Conservation (phyloP, 139 green algal genomes). For the Bryopsis sp. region DNA sequence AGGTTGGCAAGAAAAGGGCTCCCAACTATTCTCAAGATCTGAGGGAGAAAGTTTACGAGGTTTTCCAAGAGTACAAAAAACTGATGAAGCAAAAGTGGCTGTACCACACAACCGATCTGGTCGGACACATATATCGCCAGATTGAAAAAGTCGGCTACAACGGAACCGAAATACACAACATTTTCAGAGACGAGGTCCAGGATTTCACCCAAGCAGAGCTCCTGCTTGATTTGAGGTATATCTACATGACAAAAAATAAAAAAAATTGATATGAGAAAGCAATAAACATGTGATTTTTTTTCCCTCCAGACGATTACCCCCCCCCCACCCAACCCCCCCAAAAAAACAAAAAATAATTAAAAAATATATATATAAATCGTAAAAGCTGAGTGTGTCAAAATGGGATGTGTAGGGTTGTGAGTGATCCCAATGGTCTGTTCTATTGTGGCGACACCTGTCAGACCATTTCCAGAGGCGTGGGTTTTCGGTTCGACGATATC, state of each 20-base stretch:
- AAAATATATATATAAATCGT: too few relatives aligned
- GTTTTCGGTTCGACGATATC: slow-evolving; percentile 52
- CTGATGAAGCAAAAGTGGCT: slow-evolving; percentile 25
- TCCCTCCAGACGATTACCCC: too few relatives aligned
- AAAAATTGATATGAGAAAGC: too few relatives aligned
- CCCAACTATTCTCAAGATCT: slow-evolving; percentile 55
- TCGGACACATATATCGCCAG: slow-evolving; percentile 48
- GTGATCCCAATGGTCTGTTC: slow-evolving; percentile 50
- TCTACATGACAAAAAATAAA: too few relatives aligned
- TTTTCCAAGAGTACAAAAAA: slow-evolving; percentile 49
- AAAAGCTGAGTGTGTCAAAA: too few relatives aligned
- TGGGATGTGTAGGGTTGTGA: too few relatives aligned
- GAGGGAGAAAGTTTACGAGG: slow-evolving; percentile 44
- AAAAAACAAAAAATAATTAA: too few relatives aligned
- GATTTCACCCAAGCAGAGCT: slow-evolving; percentile 75
- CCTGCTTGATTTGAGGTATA: slow-evolving; percentile 52
- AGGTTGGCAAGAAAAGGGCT: slow-evolving; percentile 40
- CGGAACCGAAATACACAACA: slow-evolving; percentile 42
- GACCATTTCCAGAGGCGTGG: slow-evolving; percentile 69
- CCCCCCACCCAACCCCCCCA: too few relatives aligned
- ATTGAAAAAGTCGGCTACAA: slow-evolving; percentile 37
- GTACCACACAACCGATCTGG: slow-evolving; percentile 53
- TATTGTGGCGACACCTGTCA: slow-evolving; percentile 73
- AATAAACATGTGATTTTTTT: too few relatives aligned
- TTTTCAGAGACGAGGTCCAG: slow-evolving; percentile 78